Base-by-base conservation (phyloP, 1,139 yeast species). In the Suhomyces atakaporum region DNA sequence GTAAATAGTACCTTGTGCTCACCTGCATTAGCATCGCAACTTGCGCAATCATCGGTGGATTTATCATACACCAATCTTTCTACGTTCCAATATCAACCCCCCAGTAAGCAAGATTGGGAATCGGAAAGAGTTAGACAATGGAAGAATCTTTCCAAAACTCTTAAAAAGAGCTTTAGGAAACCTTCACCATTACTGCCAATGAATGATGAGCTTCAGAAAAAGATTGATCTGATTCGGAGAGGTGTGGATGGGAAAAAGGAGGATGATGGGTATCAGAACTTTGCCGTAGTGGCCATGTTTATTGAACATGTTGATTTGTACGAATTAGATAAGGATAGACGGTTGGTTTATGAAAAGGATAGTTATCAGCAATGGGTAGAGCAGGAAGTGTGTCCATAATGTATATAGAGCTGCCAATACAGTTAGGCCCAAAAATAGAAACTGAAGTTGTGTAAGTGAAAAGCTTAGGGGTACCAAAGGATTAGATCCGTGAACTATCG, bases 181-280 rank as follows among this genome's bases (percentile, higher is more conserved):
- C 95, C 95, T 1, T 60, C 73, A 1, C 95, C 95, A 1, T 82
- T 83, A 15, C 63, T 79, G 2, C 62, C 64, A 16, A 56, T 86
- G 56, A 73, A 77, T n/a, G 70, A 68, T n/a, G 81, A 76, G 24
- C 75, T 75, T 39, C 69, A 70, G 27, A 77, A 76, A 51, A 56
- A 68, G 40, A 63, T 87, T 28, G 95, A 87, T 58, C 76, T 84
- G 36, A 82, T 87, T 34, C 70, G 77, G 33, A 72, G 95, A 46
- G 94, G 95, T 5, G 95, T 86, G 10, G 95, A 87, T 58, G 96
- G 95, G 7, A 74, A 81, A 34, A 76, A 81, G 51, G 87, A 79
- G 34, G 80, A 62, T 19, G 74, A 75, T 23, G 95, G 94, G 1
- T 66, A 75, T 40, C 80, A 77, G 51, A 81, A 85, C 56, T 86